Evolutionary conservation across 2,329 filamentous ascomycete genomes (phyloP).

Genomic region (Lachnellula occidentalis): DNA sequence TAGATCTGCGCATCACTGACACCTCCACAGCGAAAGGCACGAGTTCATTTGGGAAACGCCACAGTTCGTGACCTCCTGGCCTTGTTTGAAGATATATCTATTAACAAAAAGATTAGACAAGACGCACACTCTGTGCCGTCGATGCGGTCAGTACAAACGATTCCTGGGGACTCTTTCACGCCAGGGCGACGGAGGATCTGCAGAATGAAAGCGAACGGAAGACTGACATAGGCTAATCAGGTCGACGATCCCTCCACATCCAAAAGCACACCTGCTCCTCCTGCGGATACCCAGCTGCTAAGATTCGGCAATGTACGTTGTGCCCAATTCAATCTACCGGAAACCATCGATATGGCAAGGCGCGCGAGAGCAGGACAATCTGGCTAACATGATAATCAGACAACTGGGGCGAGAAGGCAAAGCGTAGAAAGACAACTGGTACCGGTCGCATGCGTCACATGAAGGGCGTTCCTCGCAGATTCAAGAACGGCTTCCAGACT

Average conservation of each 20-base stretch:
- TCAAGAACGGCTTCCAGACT: conserved; percentile 96
- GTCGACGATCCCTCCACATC: conserved; percentile 96
- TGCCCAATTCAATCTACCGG: conserved; percentile 9
- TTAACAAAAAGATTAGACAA: conserved; percentile 17
- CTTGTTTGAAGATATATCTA: no score
- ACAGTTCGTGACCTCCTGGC: conserved; percentile 10
- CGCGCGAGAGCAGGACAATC: conserved; percentile 65
- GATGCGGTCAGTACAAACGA: conserved; percentile 31
- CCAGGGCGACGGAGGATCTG: conserved; percentile 23
- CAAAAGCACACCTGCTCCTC: conserved; percentile 97
- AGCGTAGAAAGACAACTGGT: conserved; percentile 99
- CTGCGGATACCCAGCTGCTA: conserved; percentile 96
- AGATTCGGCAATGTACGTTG: conserved; percentile 95
- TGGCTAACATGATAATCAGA: conserved; percentile 68
- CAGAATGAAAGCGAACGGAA: conserved; percentile 3
- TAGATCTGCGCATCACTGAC: conserved; percentile 16
- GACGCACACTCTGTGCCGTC: conserved; percentile 33
- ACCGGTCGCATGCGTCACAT: conserved; percentile 94
- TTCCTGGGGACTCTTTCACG: not conserved
- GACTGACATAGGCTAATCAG: conserved; percentile 42
- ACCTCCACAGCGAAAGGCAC: conserved; percentile 30
- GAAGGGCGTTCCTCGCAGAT: conserved; percentile 85
- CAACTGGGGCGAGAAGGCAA: conserved; percentile 99
- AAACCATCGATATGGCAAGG: conserved; percentile 44
- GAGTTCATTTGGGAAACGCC: conserved; percentile 29